Evolutionary conservation across 106 monocot genomes (phyloP).

Genomic region (Allium cepa): DNA sequence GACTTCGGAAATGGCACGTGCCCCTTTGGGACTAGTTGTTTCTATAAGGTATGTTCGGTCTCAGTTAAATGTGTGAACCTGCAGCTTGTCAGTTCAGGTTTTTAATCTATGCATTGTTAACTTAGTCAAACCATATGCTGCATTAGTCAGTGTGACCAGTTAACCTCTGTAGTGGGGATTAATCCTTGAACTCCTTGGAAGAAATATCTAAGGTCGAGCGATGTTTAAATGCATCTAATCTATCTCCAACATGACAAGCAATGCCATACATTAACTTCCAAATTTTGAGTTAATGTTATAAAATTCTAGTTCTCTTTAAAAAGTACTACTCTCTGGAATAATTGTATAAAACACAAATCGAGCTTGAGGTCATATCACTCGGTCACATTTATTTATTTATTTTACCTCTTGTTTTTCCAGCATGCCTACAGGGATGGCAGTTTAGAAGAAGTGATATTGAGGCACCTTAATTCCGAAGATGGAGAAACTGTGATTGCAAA

Average conservation of each 20-base stretch:
- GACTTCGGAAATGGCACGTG: constrained; percentile 88
- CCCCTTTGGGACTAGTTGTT: constrained; percentile 93
- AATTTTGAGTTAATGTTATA: not conserved
- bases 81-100: not conserved
- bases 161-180: not conserved
- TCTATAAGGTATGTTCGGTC: constrained; percentile 62
- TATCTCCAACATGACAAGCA: not conserved
- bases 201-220: not conserved
- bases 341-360: too few relatives aligned
- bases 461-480: constrained; percentile 90
- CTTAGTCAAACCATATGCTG: not conserved
- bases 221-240: not conserved
- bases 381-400: constrained; percentile 7
- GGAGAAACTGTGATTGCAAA: constrained; percentile 87
- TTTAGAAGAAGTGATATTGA: constrained; percentile 77
- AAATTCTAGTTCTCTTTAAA: not conserved
- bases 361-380: not conserved
- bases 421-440: constrained; percentile 95
- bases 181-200: too few relatives aligned
- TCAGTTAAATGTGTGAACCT: not conserved
- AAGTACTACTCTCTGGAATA: not conserved
- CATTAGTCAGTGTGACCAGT: not conserved
- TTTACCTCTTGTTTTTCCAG: constrained; percentile 22
- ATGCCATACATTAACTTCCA: not conserved
- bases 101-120: not conserved